Conservation (phyloP, 169 alveolate species). For the Babesia ovata region DNA sequence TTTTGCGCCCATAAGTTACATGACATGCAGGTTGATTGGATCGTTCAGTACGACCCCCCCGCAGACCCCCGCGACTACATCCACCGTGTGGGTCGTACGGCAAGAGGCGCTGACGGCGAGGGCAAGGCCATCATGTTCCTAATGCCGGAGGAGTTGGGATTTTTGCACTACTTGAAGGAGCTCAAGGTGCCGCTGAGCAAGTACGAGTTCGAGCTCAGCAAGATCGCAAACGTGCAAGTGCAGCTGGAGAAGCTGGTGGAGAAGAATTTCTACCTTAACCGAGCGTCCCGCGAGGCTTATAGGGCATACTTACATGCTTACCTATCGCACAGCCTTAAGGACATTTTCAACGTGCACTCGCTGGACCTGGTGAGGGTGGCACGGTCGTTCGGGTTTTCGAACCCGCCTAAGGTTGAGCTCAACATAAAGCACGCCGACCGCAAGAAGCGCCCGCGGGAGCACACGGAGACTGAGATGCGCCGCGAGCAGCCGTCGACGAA, state of each 20-base stretch:
- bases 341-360: conserved; percentile 94
- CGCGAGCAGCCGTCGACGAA: background rate
- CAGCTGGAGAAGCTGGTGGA: conserved; percentile 96
- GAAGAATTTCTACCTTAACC: conserved; percentile 94
- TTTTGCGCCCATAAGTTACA: background rate
- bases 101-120: conserved; percentile 94
- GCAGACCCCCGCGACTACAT: conserved; percentile 99
- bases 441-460: conserved; percentile 45
- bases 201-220: conserved; percentile 94
- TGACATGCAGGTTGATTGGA: conserved; percentile 93
- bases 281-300: conserved; percentile 97
- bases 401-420: conserved; percentile 95
- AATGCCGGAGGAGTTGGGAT: conserved; percentile 95
- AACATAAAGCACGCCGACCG: conserved; percentile 82
- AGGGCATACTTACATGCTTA: conserved; percentile 94
- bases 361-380: conserved; percentile 94
- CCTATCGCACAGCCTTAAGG: conserved; percentile 93
- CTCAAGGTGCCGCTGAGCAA: conserved; percentile 94
- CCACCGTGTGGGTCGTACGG: conserved; percentile 99
- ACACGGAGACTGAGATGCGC: background rate
- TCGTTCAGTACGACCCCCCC: conserved; percentile 99
- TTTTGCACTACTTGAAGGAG: conserved; percentile 89
- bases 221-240: conserved; percentile 94
- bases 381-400: conserved; percentile 91
- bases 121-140: conserved; percentile 97